Percentiles rank a stretch among this genome's conserved stretches.
These are phyloP conservation scores for Neonectria hederae DNA, from an alignment of 2,329 filamentous ascomycete species.

Conservation along the genomic window DNA sequence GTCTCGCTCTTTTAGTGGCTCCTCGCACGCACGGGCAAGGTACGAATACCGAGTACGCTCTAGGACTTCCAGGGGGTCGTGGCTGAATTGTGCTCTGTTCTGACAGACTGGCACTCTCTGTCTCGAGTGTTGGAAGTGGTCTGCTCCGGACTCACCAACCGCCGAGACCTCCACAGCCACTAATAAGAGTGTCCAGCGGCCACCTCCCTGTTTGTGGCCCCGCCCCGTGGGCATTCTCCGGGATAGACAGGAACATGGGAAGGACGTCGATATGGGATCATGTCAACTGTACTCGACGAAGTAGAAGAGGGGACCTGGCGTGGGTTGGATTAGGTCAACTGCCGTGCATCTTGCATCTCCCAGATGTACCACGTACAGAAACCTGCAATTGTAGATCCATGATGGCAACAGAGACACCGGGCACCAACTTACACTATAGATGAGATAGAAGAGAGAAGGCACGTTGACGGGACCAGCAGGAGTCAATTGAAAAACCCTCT, in stretches of 20 bases:
- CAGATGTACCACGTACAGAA: neutral
- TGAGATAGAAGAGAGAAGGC: neutral
- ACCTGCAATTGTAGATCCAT: neutral
- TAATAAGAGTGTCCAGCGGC: neutral
- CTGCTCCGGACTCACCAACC: slow-evolving; percentile 17
- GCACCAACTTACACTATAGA: neutral
- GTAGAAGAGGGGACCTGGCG: neutral
- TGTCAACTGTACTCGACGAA: neutral
- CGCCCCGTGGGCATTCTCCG: slow-evolving; percentile 1
- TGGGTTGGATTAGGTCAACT: neutral
- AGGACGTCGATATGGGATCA: neutral
- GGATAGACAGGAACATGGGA: slow-evolving; percentile 11
- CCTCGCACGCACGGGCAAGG: neutral
- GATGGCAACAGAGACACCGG: too few species aligned
- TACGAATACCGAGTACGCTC: neutral
- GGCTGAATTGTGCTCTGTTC: neutral
- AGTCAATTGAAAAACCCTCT: neutral
- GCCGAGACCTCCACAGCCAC: slow-evolving; percentile 11
- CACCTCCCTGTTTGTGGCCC: slow-evolving; percentile 2
- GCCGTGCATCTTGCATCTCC: neutral
- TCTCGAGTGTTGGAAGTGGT: slow-evolving; percentile 5
- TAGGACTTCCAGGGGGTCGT: neutral
- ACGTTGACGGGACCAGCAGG: neutral
- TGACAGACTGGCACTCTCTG: neutral
- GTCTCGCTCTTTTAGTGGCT: neutral